Conservation (phyloP, 2,329 filamentous ascomycete species). For the Monilinia vaccinii-corymbosi region DNA sequence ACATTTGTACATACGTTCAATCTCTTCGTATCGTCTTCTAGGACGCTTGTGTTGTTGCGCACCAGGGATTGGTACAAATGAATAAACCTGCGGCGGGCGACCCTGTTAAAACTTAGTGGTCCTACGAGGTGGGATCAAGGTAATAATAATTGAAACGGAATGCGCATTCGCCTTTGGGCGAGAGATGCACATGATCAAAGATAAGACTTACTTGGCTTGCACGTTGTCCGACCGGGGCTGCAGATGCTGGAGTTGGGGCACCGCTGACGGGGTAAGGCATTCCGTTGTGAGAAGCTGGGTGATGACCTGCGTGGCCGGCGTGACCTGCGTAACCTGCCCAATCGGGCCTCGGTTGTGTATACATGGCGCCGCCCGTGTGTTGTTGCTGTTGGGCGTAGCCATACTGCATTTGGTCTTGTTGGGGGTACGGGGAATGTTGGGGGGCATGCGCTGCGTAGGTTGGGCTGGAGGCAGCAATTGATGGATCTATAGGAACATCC, state of each 20-base stretch:
- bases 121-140: constrained; percentile 10
- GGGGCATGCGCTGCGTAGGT: constrained; percentile 67
- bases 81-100: constrained; percentile 73
- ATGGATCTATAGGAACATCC: constrained; percentile 98
- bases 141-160: background rate
- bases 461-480: constrained; percentile 86
- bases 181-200: background rate
- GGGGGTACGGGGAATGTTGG: constrained; percentile 81
- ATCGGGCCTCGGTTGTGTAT: constrained; percentile 62
- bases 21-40: constrained; percentile 89
- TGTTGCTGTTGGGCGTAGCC: constrained; percentile 56
- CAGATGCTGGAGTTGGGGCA: background rate
- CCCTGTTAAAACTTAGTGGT: constrained; percentile 30
- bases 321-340: constrained; percentile 56
- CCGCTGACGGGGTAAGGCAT: background rate
- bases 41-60: constrained; percentile 96
- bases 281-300: background rate
- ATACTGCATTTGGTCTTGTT: constrained; percentile 79
- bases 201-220: background rate
- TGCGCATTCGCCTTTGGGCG: background rate
- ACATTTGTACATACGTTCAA: constrained; percentile 99
- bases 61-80: constrained; percentile 93
- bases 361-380: constrained; percentile 49
- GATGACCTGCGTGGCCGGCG: constrained; percentile 42
- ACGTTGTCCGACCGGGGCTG: background rate